Percentiles rank a stretch among this genome's conserved stretches.
Conservation (phyloP, 139 green algal species). For the Haematococcus lacustris region DNA sequence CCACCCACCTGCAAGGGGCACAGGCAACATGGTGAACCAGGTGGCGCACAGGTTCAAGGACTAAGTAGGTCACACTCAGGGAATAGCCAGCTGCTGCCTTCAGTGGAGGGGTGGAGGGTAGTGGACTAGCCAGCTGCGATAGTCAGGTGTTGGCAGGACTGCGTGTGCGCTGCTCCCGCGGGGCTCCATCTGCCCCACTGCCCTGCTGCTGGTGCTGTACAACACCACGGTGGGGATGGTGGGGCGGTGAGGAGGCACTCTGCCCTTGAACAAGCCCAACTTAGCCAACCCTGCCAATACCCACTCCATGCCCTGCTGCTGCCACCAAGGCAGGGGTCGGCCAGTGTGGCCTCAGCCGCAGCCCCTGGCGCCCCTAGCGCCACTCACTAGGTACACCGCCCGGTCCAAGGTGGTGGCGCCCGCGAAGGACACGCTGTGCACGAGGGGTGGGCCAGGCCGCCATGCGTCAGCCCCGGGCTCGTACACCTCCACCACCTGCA, state of each 20-base stretch:
- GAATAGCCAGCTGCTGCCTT: background rate
- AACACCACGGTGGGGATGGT: too few relatives aligned
- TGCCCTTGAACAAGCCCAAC: background rate
- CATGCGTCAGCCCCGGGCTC: conserved; percentile 37
- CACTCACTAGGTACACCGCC: conserved; percentile 5
- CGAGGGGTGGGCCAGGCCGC: conserved; percentile 31
- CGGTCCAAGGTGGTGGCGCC: conserved; percentile 9
- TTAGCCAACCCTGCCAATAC: background rate
- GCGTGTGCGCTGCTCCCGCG: too few relatives aligned
- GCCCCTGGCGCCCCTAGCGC: too few relatives aligned
- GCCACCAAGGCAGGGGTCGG: too few relatives aligned
- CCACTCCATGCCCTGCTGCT: background rate
- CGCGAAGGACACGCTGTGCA: conserved; percentile 36
- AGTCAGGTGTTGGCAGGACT: too few relatives aligned
- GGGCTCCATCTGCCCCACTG: too few relatives aligned
- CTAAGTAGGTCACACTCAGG: too few relatives aligned
- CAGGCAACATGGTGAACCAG: background rate
- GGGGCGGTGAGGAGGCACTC: too few relatives aligned
- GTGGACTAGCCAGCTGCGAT: background rate
- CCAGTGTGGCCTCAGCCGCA: too few relatives aligned
- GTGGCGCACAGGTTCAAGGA: background rate
- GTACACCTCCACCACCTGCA: conserved; percentile 49
- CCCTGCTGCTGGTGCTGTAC: too few relatives aligned
- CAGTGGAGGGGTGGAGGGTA: background rate
- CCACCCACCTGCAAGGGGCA: conserved; percentile 13